Percentiles rank a stretch among this genome's conserved stretches.
Conservation (phyloP, 805 yeast genomes). For the Scheffersomyces stipitis region DNA sequence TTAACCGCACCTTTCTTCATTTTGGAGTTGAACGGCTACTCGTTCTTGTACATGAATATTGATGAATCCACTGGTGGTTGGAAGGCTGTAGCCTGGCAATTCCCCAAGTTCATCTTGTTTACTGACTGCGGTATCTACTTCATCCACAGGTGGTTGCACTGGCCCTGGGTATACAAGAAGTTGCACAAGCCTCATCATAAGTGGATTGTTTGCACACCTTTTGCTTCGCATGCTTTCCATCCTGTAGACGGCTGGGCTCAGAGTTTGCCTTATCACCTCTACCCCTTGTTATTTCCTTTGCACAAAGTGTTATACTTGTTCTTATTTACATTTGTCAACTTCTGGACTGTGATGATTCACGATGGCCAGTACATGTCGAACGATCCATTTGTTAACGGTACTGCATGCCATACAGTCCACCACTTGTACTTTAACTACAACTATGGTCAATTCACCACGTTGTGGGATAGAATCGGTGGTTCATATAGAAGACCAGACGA, state of each 20-base stretch:
- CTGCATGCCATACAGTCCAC: slow-evolving; percentile 97
- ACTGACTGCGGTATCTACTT: slow-evolving; percentile 92
- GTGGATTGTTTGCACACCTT: slow-evolving; percentile 98
- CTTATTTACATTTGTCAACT: slow-evolving; percentile 86
- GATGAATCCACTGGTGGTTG: slow-evolving; percentile 66
- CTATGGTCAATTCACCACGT: slow-evolving; percentile 96
- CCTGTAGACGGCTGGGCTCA: slow-evolving; percentile 96
- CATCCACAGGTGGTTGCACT: slow-evolving; percentile 90
- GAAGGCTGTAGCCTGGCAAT: slow-evolving; percentile 62
- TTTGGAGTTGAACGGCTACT: slow-evolving; percentile 78
- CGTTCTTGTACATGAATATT: slow-evolving; percentile 69
- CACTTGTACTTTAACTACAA: slow-evolving; percentile 96
- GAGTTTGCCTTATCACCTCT: slow-evolving; percentile 89
- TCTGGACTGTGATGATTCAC: slow-evolving; percentile 98
- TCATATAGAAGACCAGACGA: slow-evolving; percentile 91
- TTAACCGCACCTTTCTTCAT: slow-evolving; percentile 90
- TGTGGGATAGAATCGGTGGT: slow-evolving; percentile 97
- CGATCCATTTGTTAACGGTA: slow-evolving; percentile 93
- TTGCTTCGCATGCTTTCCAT: slow-evolving; percentile 98
- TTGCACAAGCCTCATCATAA: slow-evolving; percentile 98
- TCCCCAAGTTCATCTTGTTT: slow-evolving; percentile 81
- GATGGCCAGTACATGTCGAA: slow-evolving; percentile 95
- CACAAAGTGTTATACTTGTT: slow-evolving; percentile 81
- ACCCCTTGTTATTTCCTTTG: slow-evolving; percentile 88
- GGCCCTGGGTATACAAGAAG: slow-evolving; percentile 82